Percentiles rank a stretch among this genome's conserved stretches.
These are phyloP conservation scores for Syzygium oleosum DNA, from an alignment of 345 rosid species.

Conservation along the genomic window DNA sequence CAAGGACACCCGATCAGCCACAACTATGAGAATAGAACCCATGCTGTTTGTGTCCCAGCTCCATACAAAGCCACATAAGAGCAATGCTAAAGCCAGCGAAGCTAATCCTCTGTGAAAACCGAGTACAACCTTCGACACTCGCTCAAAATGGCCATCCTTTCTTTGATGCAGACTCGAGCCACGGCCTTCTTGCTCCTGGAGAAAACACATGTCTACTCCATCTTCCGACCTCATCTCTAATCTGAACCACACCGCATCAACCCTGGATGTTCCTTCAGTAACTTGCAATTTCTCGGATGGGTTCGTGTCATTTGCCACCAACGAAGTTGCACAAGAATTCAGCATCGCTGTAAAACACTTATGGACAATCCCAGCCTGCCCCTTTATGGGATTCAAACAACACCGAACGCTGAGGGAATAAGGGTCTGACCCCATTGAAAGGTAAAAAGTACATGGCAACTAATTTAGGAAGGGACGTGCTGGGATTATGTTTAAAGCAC, in stretches of 20 bases:
- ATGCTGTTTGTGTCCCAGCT: not conserved
- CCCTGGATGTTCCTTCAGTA: not conserved
- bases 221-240: not conserved
- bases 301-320: not conserved
- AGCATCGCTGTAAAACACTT: not conserved
- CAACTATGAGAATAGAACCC: not conserved
- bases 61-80: slow-evolving; percentile 3
- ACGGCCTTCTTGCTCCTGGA: not conserved
- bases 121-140: not conserved
- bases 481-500: no score
- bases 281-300: not conserved
- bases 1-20: not conserved
- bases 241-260: not conserved
- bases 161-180: not conserved
- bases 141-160: not conserved
- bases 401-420: not conserved
- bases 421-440: not conserved
- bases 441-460: not conserved
- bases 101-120: not conserved
- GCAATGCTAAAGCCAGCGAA: not conserved
- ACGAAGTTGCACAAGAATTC: not conserved
- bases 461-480: no score
- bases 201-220: not conserved
- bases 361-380: not conserved
- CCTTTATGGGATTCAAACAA: not conserved